Base-by-base conservation (phyloP, 257 asterid genomes). In the Phtheirospermum japonicum region DNA sequence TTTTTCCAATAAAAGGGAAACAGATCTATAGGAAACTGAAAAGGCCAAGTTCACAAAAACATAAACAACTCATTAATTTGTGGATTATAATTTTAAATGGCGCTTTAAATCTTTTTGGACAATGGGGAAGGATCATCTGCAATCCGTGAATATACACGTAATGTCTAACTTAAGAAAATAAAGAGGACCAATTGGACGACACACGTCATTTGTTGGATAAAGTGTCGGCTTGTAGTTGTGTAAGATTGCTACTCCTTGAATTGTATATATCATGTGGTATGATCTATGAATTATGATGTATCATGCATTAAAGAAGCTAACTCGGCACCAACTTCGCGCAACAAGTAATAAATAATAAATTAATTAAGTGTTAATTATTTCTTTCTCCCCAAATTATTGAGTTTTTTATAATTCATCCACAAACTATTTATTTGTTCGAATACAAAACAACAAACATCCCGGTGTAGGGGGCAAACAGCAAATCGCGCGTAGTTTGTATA, bases 81-180 rank as follows among this genome's bases (percentile, higher is more conserved):
- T 42, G 42, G 57, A 43, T 61, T 53, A 54, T 48, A 46, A 9
- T 7, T 40, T 32, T 30, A n/a, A 64, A 23, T 51, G 32, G 31
- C 39, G 49, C 18, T 26, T 20, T 8, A 16, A 51, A 61, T 34
- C 19, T 65, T 55, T 46, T 54, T 31, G 45, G 62, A 46, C 57
- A 37, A 33, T 31, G 14, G 56, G 36, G 40, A 43, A 37, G 17
- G 59, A 6, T 6, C 46, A 71, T 55, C 33, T 57, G 67, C 8
- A 40, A 53, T 57, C 17, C 56, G 63, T 74, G 71, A 52, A 51
- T 14, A 54, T 42, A 61, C 42, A 67, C 69, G 74, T 59, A 69
- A 70, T 20, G 53, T 57, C 55, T 17, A 30, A 9, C n/a, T 65
- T 51, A 56, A 20, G 14, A 65, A 71, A 56, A 54, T 16, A 17